A percentile compares a stretch with the other conserved stretches of the same genome.
Evolutionary conservation across 257 asterid genomes (phyloP).

Genomic region (Solanum phureja): DNA sequence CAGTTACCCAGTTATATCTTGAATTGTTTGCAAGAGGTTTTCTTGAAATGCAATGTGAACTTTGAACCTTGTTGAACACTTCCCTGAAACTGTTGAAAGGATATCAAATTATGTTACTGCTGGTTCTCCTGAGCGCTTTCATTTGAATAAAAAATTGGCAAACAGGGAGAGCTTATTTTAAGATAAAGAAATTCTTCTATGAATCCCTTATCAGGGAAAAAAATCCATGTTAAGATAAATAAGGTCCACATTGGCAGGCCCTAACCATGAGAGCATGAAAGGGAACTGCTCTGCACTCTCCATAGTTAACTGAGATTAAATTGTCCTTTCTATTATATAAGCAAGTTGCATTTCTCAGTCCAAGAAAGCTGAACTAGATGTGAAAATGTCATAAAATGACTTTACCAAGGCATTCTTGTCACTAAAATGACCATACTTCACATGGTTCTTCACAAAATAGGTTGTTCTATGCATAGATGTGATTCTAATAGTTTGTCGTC

Average conservation of each 20-base stretch:
- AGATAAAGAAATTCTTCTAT: background rate
- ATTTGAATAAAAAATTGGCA: background rate
- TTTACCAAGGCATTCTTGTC: background rate
- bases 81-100: background rate
- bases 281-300: background rate
- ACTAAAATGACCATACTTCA: background rate
- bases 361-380: background rate
- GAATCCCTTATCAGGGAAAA: background rate
- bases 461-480: background rate
- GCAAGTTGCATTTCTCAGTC: background rate
- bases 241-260: background rate
- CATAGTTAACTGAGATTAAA: background rate
- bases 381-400: background rate
- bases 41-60: background rate
- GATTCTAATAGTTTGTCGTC: slow-evolving; percentile 1
- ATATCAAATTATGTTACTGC: background rate
- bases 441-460: background rate
- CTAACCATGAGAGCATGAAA: background rate
- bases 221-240: background rate
- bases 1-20: background rate
- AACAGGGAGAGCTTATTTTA: background rate
- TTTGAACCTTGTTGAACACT: background rate
- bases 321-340: background rate
- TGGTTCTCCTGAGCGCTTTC: background rate
- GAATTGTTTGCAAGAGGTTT: background rate